These are phyloP conservation scores for Peronospora destructor DNA, from an alignment of 352 stramenopile genomes.

Conservation along the genomic window DNA sequence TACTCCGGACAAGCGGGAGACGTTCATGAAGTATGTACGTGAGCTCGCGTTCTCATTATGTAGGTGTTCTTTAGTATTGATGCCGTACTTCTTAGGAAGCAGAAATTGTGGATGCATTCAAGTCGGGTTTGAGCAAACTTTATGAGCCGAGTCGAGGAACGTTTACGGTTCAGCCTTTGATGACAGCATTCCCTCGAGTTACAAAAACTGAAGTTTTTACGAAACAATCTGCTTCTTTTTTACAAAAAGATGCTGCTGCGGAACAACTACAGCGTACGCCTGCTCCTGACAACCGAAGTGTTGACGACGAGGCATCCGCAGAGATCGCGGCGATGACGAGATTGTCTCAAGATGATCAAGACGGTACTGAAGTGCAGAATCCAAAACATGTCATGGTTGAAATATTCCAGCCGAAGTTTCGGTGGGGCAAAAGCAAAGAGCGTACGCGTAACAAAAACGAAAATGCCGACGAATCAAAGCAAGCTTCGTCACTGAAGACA, in stretches of 20 bases:
- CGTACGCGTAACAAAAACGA: constrained; percentile 1
- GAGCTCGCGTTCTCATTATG: background rate
- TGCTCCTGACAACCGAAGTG: constrained; percentile 2
- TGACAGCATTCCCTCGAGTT: constrained; percentile 35
- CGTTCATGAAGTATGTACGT: constrained; percentile 77
- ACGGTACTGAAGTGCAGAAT: constrained; percentile 2
- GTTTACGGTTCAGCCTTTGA: constrained; percentile 53
- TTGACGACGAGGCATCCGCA: constrained; percentile 1
- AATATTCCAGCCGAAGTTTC: constrained; percentile 8
- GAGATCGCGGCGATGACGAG: background rate
- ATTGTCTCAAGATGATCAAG: constrained; percentile 2
- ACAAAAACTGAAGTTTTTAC: constrained; percentile 12
- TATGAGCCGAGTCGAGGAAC: constrained; percentile 59
- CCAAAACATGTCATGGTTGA: constrained; percentile 18
- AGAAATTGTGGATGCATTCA: constrained; percentile 54
- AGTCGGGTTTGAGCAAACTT: constrained; percentile 42
- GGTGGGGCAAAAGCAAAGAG: background rate
- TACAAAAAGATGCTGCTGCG: background rate
- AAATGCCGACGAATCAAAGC: constrained; percentile 1
- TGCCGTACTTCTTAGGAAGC: constrained; percentile 33
- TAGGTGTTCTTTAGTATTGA: background rate
- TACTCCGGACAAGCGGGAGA: constrained; percentile 95
- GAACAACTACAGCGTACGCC: constrained; percentile 2
- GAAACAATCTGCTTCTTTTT: constrained; percentile 3
- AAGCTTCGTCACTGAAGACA: constrained; percentile 6